A percentile compares a stretch with the other conserved stretches of the same genome.
Conservation (phyloP, 306 rosid species). For the Dalbergia cochinchinensis region DNA sequence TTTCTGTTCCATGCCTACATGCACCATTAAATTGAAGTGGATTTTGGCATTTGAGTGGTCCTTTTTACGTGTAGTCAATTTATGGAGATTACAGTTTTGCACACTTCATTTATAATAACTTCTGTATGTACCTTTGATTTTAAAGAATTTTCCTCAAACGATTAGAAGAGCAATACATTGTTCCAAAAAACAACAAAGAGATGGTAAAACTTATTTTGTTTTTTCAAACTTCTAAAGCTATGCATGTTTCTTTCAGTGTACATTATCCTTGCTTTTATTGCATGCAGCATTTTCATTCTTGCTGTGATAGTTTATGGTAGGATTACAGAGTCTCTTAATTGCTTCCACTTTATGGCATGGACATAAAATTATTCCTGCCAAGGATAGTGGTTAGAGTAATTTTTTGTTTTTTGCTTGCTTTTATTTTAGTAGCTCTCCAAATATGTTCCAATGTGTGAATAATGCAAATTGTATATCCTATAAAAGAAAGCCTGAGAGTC, state of each 20-base stretch:
- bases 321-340: background rate
- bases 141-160: background rate
- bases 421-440: background rate
- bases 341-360: conserved; percentile 13
- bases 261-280: background rate
- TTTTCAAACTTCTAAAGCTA: background rate
- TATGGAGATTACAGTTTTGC: background rate
- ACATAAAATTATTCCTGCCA: too few species aligned
- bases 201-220: background rate
- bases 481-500: background rate
- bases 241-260: background rate
- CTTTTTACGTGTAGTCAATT: background rate
- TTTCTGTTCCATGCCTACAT: background rate
- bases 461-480: background rate
- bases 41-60: background rate
- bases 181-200: background rate
- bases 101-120: background rate
- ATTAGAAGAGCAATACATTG: background rate
- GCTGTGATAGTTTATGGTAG: background rate
- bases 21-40: conserved; percentile 12
- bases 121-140: background rate
- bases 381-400: too few species aligned
- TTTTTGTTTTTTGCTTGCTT: too few species aligned
- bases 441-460: background rate
- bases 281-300: background rate